Conservation (phyloP, 305 asterid genomes). For the Ruellia speciosa region DNA sequence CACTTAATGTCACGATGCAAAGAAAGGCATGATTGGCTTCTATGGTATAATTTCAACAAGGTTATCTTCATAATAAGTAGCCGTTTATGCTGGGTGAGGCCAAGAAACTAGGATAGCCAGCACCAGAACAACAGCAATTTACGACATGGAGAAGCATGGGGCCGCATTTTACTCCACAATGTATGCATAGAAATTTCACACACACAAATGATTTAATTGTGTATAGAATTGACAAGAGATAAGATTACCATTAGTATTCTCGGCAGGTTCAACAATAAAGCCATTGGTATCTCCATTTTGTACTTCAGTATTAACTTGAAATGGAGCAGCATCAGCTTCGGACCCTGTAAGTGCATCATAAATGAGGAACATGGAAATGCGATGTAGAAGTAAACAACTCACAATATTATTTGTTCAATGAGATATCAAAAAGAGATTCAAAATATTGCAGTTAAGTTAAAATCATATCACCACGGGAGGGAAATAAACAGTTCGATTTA, state of each 20-base stretch:
- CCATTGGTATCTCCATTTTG: slow-evolving; percentile 19
- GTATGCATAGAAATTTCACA: too few species aligned
- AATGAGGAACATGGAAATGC: background rate
- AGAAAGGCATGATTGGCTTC: too few species aligned
- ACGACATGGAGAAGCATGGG: too few species aligned
- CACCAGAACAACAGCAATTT: too few species aligned
- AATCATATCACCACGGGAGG: background rate
- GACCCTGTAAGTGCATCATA: slow-evolving; percentile 28
- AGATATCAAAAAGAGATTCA: slow-evolving; percentile 9
- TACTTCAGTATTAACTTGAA: slow-evolving; percentile 28
- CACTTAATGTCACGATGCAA: too few species aligned
- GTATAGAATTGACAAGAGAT: background rate
- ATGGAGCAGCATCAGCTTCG: slow-evolving; percentile 23
- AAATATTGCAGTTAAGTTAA: background rate
- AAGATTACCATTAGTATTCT: slow-evolving; percentile 28
- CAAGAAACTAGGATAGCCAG: too few species aligned
- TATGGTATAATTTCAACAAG: too few species aligned
- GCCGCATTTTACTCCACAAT: too few species aligned
- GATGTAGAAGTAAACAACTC: slow-evolving; percentile 9
- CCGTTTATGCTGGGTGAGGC: too few species aligned
- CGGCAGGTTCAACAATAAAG: slow-evolving; percentile 13
- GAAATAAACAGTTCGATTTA: background rate
- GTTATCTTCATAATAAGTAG: too few species aligned
- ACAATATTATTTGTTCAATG: slow-evolving; percentile 11
- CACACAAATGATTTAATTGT: background rate